Base-by-base conservation (phyloP, 345 rosid genomes). In the Gossypium raimondii region DNA sequence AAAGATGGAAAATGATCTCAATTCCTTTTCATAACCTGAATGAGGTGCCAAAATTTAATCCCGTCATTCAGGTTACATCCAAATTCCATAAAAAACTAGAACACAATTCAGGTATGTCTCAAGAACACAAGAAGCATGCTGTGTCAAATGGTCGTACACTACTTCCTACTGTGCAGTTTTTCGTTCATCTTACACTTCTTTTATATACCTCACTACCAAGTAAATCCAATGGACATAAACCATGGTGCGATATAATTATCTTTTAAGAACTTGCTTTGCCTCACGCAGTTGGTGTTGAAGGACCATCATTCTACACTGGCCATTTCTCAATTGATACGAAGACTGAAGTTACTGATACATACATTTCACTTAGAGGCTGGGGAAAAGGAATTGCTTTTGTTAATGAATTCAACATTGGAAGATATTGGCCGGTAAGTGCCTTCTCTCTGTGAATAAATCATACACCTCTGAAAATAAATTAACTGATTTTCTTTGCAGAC, bases 361-460 rank as follows among this genome's bases (percentile, higher is more conserved):
- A 86, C 84, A 68, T 94, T 73, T 91, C 97, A 45, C 85, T 94
- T 81, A 78, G 57, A 0, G 93, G 95, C 69, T 92, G 97, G 97
- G 92, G 97, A 25, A 92, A 89, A 84, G 97, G 97, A 67, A 75
- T 92, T 80, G 94, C 90, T 48, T 87, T 76, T 70, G 87, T 94
- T 56, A 94, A 94, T 76, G 83, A 85, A 67, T 89, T 94, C 81
- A 94, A 89, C 85, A 75, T 92, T 0, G 95, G 98, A 85, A 87
- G 97, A 92, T 94, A 82, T 76, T 94, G 98, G 98, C 98, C 91
- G 75, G 97, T 94, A 84, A 75, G 45, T 14, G 10, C 7, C 0
- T 25, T 47, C 50, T 51, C 45, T n/a, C 47, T 75, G 45, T 20
- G 75, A 65, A 75, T 68, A 11, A 48, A 24, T 25, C n/a, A 8